Evolutionary conservation across 352 stramenopile genomes (phyloP), one percentile per base, ranked within the genome.

Genomic region (Blastocystis sp.): DNA sequence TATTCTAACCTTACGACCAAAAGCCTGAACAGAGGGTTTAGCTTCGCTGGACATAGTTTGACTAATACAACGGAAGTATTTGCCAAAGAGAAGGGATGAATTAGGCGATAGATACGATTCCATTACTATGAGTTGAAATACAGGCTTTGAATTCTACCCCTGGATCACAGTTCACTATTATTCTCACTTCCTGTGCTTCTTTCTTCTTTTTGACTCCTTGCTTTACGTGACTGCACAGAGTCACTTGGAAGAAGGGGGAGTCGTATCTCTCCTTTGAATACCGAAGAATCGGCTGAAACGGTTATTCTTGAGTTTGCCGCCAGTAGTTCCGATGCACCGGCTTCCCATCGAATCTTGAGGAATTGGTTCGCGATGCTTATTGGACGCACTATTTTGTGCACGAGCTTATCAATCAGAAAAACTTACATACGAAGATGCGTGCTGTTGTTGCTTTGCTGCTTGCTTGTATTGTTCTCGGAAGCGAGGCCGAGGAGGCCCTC

Each of bases 1-100:
- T 42, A 6, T 81, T 0, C 65, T 6, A 54, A 81, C 71, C 71
- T 81, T 81, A 81, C 71, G 71, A 21, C 71, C 71, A 81, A 81
- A 81, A 43, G 38, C 34, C 60, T 81, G 71, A 0, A 81, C 71
- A 81, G 71, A 76, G n/a, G 38, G 65, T 17, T 48, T 57, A 19
- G 43, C 65, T 76, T 76, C 65, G 52, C 24, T 21, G 24, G 65
- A 76, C 65, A 76, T 76, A 17, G 21, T 76, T 28, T 19, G 38
- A 54, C 24, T n/a, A 59, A 52, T 28, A 76, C 65, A 76, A 76
- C 65, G 65, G 65, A 76, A 76, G 65, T 7, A 54, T 76, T 54
- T 76, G 21, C 9, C 38, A 34, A 34, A 34, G 28, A 34, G 28
- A 34, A 34, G 28, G 28, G 28, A 34, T 34, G 28, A 34, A 34